Evolutionary conservation across 495 filamentous ascomycete species (phyloP), one percentile per base, ranked within the genome.

Genomic region (Neurospora sp.): DNA sequence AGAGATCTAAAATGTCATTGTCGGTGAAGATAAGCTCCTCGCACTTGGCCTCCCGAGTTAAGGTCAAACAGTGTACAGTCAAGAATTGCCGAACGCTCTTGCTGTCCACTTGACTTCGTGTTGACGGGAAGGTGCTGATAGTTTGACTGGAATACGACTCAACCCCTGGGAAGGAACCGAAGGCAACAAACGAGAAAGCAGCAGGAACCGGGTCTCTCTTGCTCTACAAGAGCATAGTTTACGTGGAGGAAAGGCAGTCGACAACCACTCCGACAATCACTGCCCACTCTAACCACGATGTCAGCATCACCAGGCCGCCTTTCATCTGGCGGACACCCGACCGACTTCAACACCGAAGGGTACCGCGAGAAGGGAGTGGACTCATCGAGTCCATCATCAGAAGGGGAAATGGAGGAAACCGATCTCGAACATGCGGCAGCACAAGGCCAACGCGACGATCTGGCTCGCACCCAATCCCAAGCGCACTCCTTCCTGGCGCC

Each of bases 401-500:
- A 65, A 35, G 53, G 27, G 27, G 53, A 65, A 7, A 18, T 65
- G 53, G 53, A 65, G 27, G 53, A 65, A 65, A 65, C 53, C 27
- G 53, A 65, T 65, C 53, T 65, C 22, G 53, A 65, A 65, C 14
- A 65, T 65, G 12, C 53, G 12, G 53, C 53, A 65, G 53, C 48
- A 12, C 48, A 37, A 16, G 14, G 53, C 14, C 53, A 37, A 65
- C 53, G 14, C 53, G 53, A 65, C 14, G 27, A 65, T 37, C 31
- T 65, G 53, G 27, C 53, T 14, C 53, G 53, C 27, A 35, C 14
- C 53, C 53, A 65, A 8, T 65, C 53, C 27, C 22, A 65, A 18
- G 39, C 69, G 6, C 70, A 70, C 72, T 40, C 69, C 37, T 73
- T 42, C 45, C 53, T 68, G 37, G 72, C 72, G 20, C 22, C 72